Evolutionary conservation across 352 stramenopile genomes (phyloP).

Genomic region (Globisporangium paroecandrum): DNA sequence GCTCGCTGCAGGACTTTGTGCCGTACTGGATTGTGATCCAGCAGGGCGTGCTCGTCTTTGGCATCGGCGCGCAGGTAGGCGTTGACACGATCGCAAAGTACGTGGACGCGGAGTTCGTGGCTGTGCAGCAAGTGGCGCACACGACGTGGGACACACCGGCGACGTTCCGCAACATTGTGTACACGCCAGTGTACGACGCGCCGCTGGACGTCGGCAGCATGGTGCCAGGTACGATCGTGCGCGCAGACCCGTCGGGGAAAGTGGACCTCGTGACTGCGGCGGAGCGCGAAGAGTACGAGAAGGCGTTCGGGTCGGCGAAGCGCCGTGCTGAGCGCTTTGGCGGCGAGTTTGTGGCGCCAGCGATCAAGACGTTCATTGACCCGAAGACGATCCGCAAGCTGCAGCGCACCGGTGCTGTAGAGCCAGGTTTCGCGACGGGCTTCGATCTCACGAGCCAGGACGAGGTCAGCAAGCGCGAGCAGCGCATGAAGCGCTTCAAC

Average conservation of each 20-base stretch:
- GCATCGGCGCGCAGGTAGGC: slow-evolving; percentile 48
- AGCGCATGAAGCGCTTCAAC: slow-evolving; percentile 80
- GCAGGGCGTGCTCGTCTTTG: slow-evolving; percentile 36
- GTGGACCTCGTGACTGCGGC: slow-evolving; percentile 54
- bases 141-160: slow-evolving; percentile 66
- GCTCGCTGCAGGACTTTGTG: slow-evolving; percentile 52
- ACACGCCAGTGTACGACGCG: slow-evolving; percentile 32
- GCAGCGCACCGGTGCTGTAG: slow-evolving; percentile 62
- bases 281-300: slow-evolving; percentile 49
- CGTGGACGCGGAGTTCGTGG: slow-evolving; percentile 34
- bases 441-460: slow-evolving; percentile 68
- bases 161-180: slow-evolving; percentile 43
- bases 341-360: slow-evolving; percentile 48
- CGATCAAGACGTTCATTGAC: slow-evolving; percentile 79
- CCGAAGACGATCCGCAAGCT: slow-evolving; percentile 71
- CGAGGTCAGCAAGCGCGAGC: slow-evolving; percentile 60
- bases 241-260: slow-evolving; percentile 50
- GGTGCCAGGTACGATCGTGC: slow-evolving; percentile 48
- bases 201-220: slow-evolving; percentile 37
- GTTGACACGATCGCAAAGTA: slow-evolving; percentile 54
- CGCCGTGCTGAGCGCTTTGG: slow-evolving; percentile 65
- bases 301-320: slow-evolving; percentile 39
- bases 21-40: slow-evolving; percentile 71
- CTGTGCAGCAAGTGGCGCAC: slow-evolving; percentile 47
- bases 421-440: slow-evolving; percentile 61